A percentile compares a stretch with the other conserved stretches of the same genome.
Conservation (phyloP, 1,139 yeast species). For the Candida neerlandica region DNA sequence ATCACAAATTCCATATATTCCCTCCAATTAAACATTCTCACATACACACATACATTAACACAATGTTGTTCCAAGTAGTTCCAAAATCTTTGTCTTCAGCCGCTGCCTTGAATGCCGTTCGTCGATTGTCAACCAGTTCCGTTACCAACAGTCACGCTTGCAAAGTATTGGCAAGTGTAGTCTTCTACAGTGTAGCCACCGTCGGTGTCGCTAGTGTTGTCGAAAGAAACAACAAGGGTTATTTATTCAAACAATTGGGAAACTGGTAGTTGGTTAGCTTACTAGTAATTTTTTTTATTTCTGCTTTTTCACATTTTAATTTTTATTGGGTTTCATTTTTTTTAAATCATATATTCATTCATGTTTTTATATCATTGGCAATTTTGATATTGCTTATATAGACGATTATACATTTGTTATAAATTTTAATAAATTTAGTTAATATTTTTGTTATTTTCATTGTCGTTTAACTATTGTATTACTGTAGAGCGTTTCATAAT, state of each 20-base stretch:
- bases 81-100: conserved; percentile 3
- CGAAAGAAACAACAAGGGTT: conserved; percentile 14
- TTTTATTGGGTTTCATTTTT: background rate
- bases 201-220: conserved; percentile 15
- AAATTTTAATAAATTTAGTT: no score
- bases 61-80: conserved; percentile 7
- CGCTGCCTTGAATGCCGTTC: conserved; percentile 2
- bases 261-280: background rate
- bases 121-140: conserved; percentile 10
- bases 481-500: background rate
- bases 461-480: background rate
- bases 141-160: conserved; percentile 6
- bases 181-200: conserved; percentile 15
- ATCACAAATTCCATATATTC: background rate
- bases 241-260: conserved; percentile 17
- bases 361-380: no score
- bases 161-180: conserved; percentile 15
- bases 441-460: no score
- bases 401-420: no score
- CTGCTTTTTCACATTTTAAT: background rate
- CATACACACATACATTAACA: background rate
- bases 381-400: no score
- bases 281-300: background rate
- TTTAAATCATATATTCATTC: background rate
- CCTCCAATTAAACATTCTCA: background rate